Evolutionary conservation across 495 filamentous ascomycete species (phyloP), one percentile per base, ranked within the genome.

Genomic region (Lophiotrema nucula): DNA sequence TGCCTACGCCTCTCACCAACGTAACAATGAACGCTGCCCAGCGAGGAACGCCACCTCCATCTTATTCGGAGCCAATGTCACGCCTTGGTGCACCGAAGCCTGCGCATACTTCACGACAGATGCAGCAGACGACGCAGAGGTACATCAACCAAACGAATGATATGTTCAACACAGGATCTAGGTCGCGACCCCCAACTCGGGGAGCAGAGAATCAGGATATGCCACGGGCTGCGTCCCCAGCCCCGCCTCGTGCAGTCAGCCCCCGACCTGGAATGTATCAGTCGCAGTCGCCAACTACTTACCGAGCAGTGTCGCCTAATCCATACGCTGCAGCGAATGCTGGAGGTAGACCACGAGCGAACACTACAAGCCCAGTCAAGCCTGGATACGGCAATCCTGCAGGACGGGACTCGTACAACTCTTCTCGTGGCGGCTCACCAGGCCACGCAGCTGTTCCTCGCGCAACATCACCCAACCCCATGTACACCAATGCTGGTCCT

Each of bases 111-210:
- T 87, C 88, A 6, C 85, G 85, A 50, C 86, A 92, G 42, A 99
- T 99, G 95, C 86, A 96, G 62, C 86, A 93, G 66, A 88, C 92
- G 12, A 91, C 90, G 0, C 84, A 92, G 52, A 88, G 88, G 66
- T 96, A 93, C 68, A 82, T 88, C 41, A 84, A 86, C 48, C 88
- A 96, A 71, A 88, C 86, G 6, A 83, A 88, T 49, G 87, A 81
- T 63, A 86, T 96, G 82, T 89, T 95, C 65, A 79, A 80, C 8
- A 77, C n/a, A 66, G 70, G 44, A 62, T 63, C 72, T 64, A 60
- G n/a, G 50, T 63, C 44, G 31, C 57, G 47, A 72, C 52, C 66
- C 22, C 21, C 47, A 0, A 62, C 64, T 26, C 53, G 65, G 38
- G 56, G 50, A 27, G 25, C 47, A 11, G 28, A 44, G 13, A 28